Evolutionary conservation across 1,284 basidiomycete species (phyloP).

Genomic region (Athelia sp.): DNA sequence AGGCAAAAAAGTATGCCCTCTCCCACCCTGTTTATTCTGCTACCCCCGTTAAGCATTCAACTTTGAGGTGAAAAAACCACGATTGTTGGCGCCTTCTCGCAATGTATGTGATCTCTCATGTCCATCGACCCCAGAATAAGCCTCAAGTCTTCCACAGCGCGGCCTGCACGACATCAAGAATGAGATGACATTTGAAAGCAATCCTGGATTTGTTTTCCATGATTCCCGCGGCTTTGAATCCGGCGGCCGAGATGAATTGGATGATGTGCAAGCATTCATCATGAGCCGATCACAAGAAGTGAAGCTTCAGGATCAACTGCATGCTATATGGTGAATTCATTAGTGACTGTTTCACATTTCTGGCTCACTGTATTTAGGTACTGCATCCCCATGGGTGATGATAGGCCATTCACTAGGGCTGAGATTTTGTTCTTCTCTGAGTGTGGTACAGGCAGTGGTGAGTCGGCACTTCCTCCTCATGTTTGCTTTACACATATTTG

Average conservation of each 20-base stretch:
- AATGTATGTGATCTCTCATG: background rate
- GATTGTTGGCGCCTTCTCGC: background rate
- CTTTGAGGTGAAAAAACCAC: background rate
- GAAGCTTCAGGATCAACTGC: slow-evolving; percentile 11
- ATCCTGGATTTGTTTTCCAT: slow-evolving; percentile 20
- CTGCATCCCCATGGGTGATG: background rate
- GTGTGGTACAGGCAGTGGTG: slow-evolving; percentile 1
- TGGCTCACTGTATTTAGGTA: background rate
- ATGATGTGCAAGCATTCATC: slow-evolving; percentile 16
- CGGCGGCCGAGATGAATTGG: slow-evolving; percentile 14
- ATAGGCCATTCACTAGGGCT: background rate
- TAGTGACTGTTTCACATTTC: too few species aligned
- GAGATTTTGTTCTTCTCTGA: background rate
- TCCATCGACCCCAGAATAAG: background rate
- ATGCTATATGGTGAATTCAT: slow-evolving; percentile 22
- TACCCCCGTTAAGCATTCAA: background rate
- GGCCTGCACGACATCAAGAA: slow-evolving; percentile 16
- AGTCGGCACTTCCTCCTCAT: background rate
- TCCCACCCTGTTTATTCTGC: background rate
- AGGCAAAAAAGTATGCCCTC: slow-evolving; percentile 1
- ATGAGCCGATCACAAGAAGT: slow-evolving; percentile 1
- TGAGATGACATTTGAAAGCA: slow-evolving; percentile 9
- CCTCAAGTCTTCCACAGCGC: slow-evolving; percentile 7
- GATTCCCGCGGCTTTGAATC: slow-evolving; percentile 24
- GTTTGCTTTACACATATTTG: background rate